phyloP scores from a whole-genome alignment of 2,329 filamentous ascomycete genomes.

The Fusarium sp. region DNA sequence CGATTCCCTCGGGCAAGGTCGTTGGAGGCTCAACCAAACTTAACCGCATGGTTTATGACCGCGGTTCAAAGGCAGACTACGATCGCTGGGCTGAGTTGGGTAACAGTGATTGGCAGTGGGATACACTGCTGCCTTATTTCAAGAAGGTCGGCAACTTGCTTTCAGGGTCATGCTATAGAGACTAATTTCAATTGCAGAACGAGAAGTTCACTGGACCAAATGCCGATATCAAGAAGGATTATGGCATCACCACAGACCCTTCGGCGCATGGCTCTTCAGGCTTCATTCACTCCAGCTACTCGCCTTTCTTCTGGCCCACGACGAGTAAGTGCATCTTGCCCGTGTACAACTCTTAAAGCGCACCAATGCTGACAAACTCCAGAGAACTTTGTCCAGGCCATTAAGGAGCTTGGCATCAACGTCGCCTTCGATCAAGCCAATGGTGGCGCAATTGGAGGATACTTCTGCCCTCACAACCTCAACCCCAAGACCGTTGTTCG shows the following conservation, averaged over 20 bases:
- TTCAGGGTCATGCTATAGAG: neutral
- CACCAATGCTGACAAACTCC: neutral
- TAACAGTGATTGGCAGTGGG: constrained; percentile 52
- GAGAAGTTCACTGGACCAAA: constrained; percentile 25
- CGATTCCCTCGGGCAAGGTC: constrained; percentile 42
- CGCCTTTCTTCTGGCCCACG: constrained; percentile 38
- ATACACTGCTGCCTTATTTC: constrained; percentile 53
- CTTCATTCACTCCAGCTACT: constrained; percentile 29
- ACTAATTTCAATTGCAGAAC: constrained; percentile 5
- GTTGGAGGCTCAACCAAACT: constrained; percentile 52
- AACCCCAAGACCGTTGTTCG: constrained; percentile 20
- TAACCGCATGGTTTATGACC: constrained; percentile 52
- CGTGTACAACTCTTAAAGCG: fast-evolving
- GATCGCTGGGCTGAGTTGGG: constrained; percentile 57
- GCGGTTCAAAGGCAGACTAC: constrained; percentile 51
- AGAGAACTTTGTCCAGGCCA: constrained; percentile 28
- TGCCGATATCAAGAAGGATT: constrained; percentile 17
- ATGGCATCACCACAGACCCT: constrained; percentile 22
- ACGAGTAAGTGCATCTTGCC: constrained; percentile 16
- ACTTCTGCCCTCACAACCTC: constrained; percentile 29
- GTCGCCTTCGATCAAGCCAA: constrained; percentile 27
- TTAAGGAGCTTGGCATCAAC: constrained; percentile 17
- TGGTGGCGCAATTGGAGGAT: constrained; percentile 30
- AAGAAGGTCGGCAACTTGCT: constrained; percentile 46
- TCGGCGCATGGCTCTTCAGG: constrained; percentile 24